Conservation (phyloP, 2,329 filamentous ascomycete species). For the Colletotrichum sp. region DNA sequence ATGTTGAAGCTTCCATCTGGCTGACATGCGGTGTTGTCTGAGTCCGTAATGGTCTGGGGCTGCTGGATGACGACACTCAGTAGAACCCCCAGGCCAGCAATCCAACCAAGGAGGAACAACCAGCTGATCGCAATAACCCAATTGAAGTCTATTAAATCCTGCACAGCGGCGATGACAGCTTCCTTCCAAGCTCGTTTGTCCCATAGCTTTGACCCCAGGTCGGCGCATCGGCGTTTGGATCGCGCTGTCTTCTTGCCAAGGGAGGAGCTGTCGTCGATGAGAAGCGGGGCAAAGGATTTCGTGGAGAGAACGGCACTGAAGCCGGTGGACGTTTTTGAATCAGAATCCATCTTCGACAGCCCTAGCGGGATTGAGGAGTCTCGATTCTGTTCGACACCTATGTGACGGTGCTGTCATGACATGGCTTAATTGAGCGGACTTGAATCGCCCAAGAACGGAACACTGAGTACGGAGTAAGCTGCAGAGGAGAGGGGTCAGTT, state of each 20-base stretch:
- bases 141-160: background rate
- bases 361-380: background rate
- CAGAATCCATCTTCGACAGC: background rate
- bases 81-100: background rate
- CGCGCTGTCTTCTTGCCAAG: background rate
- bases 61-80: background rate
- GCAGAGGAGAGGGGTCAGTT: background rate
- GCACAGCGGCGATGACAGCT: background rate
- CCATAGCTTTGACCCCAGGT: background rate
- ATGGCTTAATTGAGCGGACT: rapidly evolving
- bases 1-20: slow-evolving; percentile 21
- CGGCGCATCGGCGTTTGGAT: background rate
- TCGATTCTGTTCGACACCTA: background rate
- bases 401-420: background rate
- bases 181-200: background rate
- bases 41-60: background rate
- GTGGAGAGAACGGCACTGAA: background rate
- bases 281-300: background rate
- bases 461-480: background rate
- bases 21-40: background rate
- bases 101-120: background rate
- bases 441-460: background rate
- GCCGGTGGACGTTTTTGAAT: background rate
- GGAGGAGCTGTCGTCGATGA: background rate
- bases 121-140: background rate